Conservation (phyloP, 2,329 filamentous ascomycete genomes). For the Xylaria digitata region DNA sequence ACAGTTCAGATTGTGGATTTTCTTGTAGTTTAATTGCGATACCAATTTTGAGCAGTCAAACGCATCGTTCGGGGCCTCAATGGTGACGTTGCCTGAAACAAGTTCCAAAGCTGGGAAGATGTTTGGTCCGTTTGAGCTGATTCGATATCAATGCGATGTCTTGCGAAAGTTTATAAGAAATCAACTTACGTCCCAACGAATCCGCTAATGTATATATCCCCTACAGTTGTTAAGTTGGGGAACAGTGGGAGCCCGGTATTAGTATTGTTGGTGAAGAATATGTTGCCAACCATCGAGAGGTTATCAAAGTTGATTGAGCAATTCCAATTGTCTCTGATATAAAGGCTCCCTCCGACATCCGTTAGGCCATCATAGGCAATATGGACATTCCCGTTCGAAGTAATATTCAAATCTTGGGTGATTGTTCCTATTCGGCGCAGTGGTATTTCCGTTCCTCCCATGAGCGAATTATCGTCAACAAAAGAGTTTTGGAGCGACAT, state of each 20-base stretch:
- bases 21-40: slow-evolving; percentile 14
- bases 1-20: slow-evolving; percentile 24
- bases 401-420: slow-evolving; percentile 1
- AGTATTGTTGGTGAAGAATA: slow-evolving; percentile 22
- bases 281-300: neutral
- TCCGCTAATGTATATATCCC: slow-evolving; percentile 25
- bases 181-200: slow-evolving; percentile 28
- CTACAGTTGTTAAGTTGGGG: slow-evolving; percentile 9
- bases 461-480: too few relatives aligned
- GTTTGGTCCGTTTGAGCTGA: slow-evolving; percentile 24
- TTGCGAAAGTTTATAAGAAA: too few relatives aligned
- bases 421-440: neutral
- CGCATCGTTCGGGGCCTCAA: slow-evolving; percentile 32
- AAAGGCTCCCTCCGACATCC: neutral
- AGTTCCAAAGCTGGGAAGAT: slow-evolving; percentile 25
- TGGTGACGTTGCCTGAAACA: slow-evolving; percentile 17
- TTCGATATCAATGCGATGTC: neutral
- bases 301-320: slow-evolving; percentile 24
- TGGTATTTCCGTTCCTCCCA: too few relatives aligned
- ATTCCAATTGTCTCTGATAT: slow-evolving; percentile 24
- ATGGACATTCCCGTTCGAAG: neutral
- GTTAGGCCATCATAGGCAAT: neutral
- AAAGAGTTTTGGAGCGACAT: too few relatives aligned
- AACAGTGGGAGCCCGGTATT: slow-evolving; percentile 24
- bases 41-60: slow-evolving; percentile 36